Evolutionary conservation across 371 early-diverging fungal genomes (phyloP), one percentile per base, ranked within the genome.

Genomic region (Choanephora cucurbitarum): DNA sequence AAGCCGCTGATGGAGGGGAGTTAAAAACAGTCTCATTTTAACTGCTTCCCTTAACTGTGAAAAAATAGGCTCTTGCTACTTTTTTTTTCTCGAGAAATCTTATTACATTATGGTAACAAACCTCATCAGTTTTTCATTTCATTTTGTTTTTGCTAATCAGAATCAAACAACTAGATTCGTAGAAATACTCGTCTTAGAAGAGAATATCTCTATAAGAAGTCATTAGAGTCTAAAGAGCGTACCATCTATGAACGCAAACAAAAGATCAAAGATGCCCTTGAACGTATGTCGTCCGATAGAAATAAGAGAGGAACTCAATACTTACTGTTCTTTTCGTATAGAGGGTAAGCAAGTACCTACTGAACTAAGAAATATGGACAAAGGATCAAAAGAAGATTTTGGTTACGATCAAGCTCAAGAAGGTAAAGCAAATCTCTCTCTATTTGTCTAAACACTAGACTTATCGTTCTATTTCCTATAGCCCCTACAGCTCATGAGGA

Each of bases 191-290:
- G 95, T 21, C 81, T 90, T 63, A 85, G 95, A 43, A 68, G 93
- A 67, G 99, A 97, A 79, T 98, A 96, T 63, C 82, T 98, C 19
- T 96, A 96, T 83, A 84, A 90, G 66, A 98, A 98, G 77, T 89
- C 94, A 31, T 81, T 95, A 18, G 97, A 98, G 81, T 70, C 86
- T 45, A 92, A 94, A 71, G 95, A 96, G 34, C 82, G 84, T 57
- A 84, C 88, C 61, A 94, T 91, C 48, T 93, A 84, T 69, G 99
- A 98, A 56, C 77, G 91, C 56, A 96, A 96, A 79, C 95, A 95
- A 74, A 65, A 87, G 69, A 84, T 97, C 64, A 93, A 96, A 73
- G 87, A 91, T 48, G 96, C 97, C 5, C 78, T 98, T 61, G 91
- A 89, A 60, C 81, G 93, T 90, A 75, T 48, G 15, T 14, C 37